These are phyloP conservation scores for Conringia planisiliqua DNA, from an alignment of 345 rosid species.

Conservation along the genomic window DNA sequence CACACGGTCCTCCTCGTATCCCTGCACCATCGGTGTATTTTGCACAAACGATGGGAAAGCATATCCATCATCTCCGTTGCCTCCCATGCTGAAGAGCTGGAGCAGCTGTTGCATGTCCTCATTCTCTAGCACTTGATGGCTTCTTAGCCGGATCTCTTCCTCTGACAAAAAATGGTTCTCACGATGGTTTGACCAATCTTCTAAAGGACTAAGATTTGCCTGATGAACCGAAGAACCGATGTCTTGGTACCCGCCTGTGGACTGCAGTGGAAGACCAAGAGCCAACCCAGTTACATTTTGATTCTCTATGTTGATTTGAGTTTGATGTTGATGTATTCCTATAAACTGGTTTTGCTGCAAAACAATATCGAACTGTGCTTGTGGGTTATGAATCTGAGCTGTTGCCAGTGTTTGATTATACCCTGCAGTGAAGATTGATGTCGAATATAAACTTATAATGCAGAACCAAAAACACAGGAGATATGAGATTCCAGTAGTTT, in stretches of 20 bases:
- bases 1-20: slow-evolving; percentile 36
- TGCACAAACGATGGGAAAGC: slow-evolving; percentile 46
- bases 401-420: slow-evolving; percentile 41
- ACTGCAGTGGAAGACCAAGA: slow-evolving; percentile 58
- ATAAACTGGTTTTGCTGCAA: slow-evolving; percentile 45
- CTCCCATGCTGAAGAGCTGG: slow-evolving; percentile 69
- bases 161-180: slow-evolving; percentile 62
- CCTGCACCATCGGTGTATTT: slow-evolving; percentile 46
- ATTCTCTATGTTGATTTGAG: slow-evolving; percentile 41
- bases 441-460: not conserved
- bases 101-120: slow-evolving; percentile 94
- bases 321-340: slow-evolving; percentile 39
- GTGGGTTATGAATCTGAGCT: slow-evolving; percentile 36
- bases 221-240: slow-evolving; percentile 39
- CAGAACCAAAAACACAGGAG: not conserved
- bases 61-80: slow-evolving; percentile 46
- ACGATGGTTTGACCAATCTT: slow-evolving; percentile 60
- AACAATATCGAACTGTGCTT: slow-evolving; percentile 38
- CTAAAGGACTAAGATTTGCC: slow-evolving; percentile 52
- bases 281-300: slow-evolving; percentile 45
- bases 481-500: not conserved
- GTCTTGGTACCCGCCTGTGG: slow-evolving; percentile 44
- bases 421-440: slow-evolving; percentile 39
- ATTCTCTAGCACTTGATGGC: slow-evolving; percentile 82
- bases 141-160: slow-evolving; percentile 74